Evolutionary conservation across 768 basidiomycete genomes (phyloP), one percentile per base, ranked within the genome.

Genomic region (Leccinum barrowsii): DNA sequence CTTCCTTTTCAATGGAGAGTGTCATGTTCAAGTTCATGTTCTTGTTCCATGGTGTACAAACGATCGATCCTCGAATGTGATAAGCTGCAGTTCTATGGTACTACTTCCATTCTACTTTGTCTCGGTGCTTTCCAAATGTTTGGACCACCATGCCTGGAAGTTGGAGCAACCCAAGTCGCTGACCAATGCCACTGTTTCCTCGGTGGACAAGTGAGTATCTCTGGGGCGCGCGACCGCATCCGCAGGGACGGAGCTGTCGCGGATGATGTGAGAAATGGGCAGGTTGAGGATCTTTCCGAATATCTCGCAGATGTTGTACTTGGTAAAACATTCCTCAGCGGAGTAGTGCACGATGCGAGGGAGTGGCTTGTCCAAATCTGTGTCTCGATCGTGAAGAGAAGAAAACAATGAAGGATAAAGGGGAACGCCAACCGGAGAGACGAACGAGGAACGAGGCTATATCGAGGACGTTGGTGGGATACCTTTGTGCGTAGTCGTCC

Each of bases 401-500:
- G 40, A 42, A 42, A 24, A 4, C 24, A 5, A n/a, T 1, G 50
- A 26, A 11, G 10, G 24, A 30, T 24, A 12, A 15, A 26, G 19
- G 7, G 10, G 15, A 32, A 8, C 7, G 73, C 81, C 51, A 60
- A 93, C 92, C 79, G 22, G 84, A 77, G 4, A 96, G 78, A 40
- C 90, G 85, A 46, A 87, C 85, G 32, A 98, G 79, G 67, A 96
- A 95, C 21, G 83, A 77, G 2, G 90, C 94, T 55, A 98, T 88
- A 67, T 98, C 95, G 32, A 86, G 66, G 11, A 92, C 86, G 66
- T 94, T 94, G 24, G 96, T 98, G 0, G 96, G 96, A 74, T 89
- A 96, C 28, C 96, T 82, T 17, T 88, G 91, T 24, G 92, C 94
- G 69, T 86, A 96, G 71, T 96, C 88, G 70, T 99, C 96, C 96